These are phyloP conservation scores for Pseudogymnoascus sp. DNA, from an alignment of 2,329 filamentous ascomycete species.

Conservation along the genomic window DNA sequence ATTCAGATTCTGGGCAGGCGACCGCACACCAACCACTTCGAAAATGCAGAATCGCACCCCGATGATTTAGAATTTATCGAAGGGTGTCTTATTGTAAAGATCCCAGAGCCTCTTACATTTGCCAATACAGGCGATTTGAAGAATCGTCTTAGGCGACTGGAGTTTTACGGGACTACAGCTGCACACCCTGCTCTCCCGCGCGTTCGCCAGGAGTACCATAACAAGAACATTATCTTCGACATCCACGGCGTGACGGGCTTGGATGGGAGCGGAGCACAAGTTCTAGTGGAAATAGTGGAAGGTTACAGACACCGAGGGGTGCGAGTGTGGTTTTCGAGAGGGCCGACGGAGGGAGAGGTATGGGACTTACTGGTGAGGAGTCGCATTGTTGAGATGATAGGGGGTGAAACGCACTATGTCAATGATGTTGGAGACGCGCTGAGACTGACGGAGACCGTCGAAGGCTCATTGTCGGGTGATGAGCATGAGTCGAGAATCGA, in stretches of 20 bases:
- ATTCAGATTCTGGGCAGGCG: constrained; percentile 94
- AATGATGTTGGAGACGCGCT: constrained; percentile 78
- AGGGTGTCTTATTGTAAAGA: constrained; percentile 91
- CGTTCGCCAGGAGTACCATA: constrained; percentile 68
- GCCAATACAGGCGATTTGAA: constrained; percentile 93
- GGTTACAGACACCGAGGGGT: constrained; percentile 72
- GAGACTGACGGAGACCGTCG: constrained; percentile 66
- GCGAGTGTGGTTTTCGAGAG: constrained; percentile 64
- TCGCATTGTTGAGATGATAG: constrained; percentile 78
- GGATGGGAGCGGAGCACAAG: constrained; percentile 88
- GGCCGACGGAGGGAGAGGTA: constrained; percentile 33
- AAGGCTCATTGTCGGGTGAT: constrained; percentile 4
- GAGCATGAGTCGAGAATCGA: constrained; percentile 1
- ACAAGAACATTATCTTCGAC: constrained; percentile 91
- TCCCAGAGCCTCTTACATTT: constrained; percentile 92
- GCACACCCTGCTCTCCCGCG: constrained; percentile 84
- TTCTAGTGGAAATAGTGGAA: constrained; percentile 80
- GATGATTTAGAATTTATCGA: constrained; percentile 80
- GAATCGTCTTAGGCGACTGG: constrained; percentile 70
- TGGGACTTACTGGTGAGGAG: constrained; percentile 67
- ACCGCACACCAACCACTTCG: constrained; percentile 73
- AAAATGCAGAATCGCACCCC: constrained; percentile 71
- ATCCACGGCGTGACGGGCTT: constrained; percentile 94
- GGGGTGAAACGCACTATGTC: constrained; percentile 72
- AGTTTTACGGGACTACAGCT: constrained; percentile 78